Percentiles rank a stretch among this genome's conserved stretches.
These are phyloP conservation scores for Xylaria sp. DNA, from an alignment of 2,329 filamentous ascomycete species.

Conservation along the genomic window DNA sequence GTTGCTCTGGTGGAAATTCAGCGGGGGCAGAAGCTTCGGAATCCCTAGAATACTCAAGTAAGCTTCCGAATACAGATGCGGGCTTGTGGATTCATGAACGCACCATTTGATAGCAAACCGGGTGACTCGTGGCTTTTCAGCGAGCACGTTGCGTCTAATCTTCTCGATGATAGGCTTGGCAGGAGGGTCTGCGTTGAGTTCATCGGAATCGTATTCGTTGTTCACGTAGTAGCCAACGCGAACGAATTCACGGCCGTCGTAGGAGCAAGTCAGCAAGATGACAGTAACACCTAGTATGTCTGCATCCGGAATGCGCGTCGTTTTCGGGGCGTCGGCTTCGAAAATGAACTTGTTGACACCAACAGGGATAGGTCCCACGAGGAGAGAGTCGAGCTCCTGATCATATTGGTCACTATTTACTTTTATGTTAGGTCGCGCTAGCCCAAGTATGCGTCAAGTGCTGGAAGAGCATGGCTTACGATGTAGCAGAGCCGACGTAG, in stretches of 20 bases:
- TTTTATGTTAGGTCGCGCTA: conserved; percentile 24
- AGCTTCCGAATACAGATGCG: not conserved
- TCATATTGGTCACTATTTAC: conserved; percentile 84
- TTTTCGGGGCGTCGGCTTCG: conserved; percentile 91
- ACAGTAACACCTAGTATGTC: conserved; percentile 98
- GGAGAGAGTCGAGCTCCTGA: conserved; percentile 95
- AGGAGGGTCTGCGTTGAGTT: conserved; percentile 86
- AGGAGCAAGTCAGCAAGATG: conserved; percentile 93
- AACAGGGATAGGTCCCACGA: conserved; percentile 96
- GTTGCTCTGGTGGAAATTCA: conserved; percentile 96
- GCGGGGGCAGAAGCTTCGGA: conserved; percentile 95
- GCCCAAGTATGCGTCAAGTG: not conserved
- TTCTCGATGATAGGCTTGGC: conserved; percentile 92
- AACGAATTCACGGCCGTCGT: conserved; percentile 95
- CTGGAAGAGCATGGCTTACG: conserved; percentile 64
- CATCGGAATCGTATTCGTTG: conserved; percentile 96
- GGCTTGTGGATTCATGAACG: conserved; percentile 38
- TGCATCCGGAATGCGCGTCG: conserved; percentile 86
- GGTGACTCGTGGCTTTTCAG: conserved; percentile 96
- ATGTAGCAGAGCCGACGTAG: conserved; percentile 97
- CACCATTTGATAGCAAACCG: conserved; percentile 99
- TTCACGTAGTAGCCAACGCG: conserved; percentile 99
- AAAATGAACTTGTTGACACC: conserved; percentile 99
- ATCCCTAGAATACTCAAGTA: conserved; percentile 66
- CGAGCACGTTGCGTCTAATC: conserved; percentile 88